A percentile compares a stretch with the other conserved stretches of the same genome.
These are phyloP conservation scores for Fragaria vesca DNA, from an alignment of 306 rosid genomes.

Conservation along the genomic window DNA sequence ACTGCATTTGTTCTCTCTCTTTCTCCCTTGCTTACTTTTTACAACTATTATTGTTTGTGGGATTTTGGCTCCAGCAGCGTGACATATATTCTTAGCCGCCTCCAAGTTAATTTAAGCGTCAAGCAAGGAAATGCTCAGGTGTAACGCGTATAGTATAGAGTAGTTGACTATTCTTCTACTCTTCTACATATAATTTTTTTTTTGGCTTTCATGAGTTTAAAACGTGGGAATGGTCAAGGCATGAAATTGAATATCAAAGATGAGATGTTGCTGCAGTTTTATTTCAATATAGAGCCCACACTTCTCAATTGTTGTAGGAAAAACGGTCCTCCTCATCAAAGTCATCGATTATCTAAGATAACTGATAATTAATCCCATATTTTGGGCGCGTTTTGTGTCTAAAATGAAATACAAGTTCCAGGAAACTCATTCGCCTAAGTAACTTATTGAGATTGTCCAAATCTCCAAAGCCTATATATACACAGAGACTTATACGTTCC, in stretches of 20 bases:
- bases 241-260: background rate
- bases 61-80: background rate
- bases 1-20: too few species aligned
- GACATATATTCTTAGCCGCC: background rate
- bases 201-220: background rate
- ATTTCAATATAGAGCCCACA: too few species aligned
- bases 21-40: too few species aligned
- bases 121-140: background rate
- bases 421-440: too few species aligned
- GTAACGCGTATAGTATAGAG: background rate
- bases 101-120: background rate
- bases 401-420: too few species aligned
- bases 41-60: background rate
- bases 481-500: background rate
- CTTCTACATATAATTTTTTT: too few species aligned
- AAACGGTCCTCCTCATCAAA: background rate
- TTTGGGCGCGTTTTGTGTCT: background rate
- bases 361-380: background rate
- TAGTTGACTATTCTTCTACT: background rate
- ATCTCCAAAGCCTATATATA: too few species aligned
- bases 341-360: conserved; percentile 20
- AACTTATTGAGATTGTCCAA: too few species aligned
- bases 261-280: background rate
- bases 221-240: conserved; percentile 1
- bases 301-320: background rate